These are phyloP conservation scores for Dunaliella sp. DNA, from an alignment of 139 green algal species.

Conservation along the genomic window DNA sequence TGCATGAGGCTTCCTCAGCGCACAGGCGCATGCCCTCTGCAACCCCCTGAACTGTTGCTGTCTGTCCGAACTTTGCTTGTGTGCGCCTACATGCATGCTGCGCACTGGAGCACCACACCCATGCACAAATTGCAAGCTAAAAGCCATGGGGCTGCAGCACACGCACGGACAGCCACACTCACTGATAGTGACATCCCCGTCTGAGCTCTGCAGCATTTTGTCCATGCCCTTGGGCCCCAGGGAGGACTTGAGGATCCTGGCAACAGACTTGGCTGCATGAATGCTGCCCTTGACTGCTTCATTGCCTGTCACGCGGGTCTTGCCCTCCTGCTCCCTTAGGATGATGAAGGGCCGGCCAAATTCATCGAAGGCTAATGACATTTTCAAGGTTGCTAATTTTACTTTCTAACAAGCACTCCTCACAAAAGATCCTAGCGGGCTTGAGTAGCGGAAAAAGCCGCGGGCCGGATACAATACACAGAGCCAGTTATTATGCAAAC, in stretches of 20 bases:
- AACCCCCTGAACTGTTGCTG: too few species aligned
- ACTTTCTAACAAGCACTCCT: too few species aligned
- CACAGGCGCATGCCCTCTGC: too few species aligned
- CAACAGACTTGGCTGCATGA: constrained; percentile 89
- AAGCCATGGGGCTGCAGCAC: background rate
- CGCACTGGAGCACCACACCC: too few species aligned
- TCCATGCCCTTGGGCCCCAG: constrained; percentile 98
- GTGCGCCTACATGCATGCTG: too few species aligned
- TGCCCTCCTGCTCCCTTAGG: constrained; percentile 91
- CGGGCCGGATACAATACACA: too few species aligned
- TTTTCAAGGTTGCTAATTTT: constrained; percentile 38
- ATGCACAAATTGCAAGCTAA: too few species aligned
- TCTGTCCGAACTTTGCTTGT: too few species aligned
- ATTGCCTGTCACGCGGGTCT: constrained; percentile 81
- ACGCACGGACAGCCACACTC: constrained; percentile 37
- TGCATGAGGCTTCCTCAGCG: too few species aligned
- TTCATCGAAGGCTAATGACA: constrained; percentile 97
- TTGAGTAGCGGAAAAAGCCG: too few species aligned
- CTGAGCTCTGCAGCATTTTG: constrained; percentile 97
- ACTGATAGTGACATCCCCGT: constrained; percentile 99
- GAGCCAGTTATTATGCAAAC: too few species aligned
- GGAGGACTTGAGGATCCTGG: constrained; percentile 78
- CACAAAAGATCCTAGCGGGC: too few species aligned
- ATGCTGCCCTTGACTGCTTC: constrained; percentile 98
- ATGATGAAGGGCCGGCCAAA: constrained; percentile 97